Conservation (phyloP, 352 stramenopile genomes). For the Thraustotheca clavata region DNA sequence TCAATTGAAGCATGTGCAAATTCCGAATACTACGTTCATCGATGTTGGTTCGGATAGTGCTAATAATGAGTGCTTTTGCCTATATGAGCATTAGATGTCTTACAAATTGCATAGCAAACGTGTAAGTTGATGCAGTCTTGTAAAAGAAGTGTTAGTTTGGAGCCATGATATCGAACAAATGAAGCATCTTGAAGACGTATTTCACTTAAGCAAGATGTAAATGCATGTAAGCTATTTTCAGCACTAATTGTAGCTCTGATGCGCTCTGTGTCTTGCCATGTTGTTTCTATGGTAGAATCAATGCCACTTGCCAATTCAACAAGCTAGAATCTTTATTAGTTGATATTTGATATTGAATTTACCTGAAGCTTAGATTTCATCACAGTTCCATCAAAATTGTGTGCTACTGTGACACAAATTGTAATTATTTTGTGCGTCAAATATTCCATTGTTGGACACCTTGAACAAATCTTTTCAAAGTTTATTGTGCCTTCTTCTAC, state of each 20-base stretch:
- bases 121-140: conserved; percentile 32
- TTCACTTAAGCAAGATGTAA: conserved; percentile 45
- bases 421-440: conserved; percentile 63
- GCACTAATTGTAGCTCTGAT: conserved; percentile 20
- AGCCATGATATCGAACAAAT: conserved; percentile 69
- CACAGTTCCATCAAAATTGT: conserved; percentile 26
- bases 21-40: neutral
- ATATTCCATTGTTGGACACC: conserved; percentile 22
- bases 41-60: neutral
- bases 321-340: conserved; percentile 26
- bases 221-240: conserved; percentile 45
- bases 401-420: conserved; percentile 48
- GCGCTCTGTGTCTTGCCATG: conserved; percentile 18
- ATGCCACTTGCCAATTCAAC: conserved; percentile 40
- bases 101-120: neutral
- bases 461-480: conserved; percentile 27
- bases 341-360: neutral
- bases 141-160: conserved; percentile 67
- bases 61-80: conserved; percentile 9
- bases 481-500: conserved; percentile 41
- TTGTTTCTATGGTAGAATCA: neutral
- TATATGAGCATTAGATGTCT: neutral
- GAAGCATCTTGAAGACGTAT: conserved; percentile 39
- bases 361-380: conserved; percentile 58
- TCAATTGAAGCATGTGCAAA: conserved; percentile 11